phyloP scores from a whole-genome alignment of 177 flowering plant species.

The Vitis hybrid region DNA sequence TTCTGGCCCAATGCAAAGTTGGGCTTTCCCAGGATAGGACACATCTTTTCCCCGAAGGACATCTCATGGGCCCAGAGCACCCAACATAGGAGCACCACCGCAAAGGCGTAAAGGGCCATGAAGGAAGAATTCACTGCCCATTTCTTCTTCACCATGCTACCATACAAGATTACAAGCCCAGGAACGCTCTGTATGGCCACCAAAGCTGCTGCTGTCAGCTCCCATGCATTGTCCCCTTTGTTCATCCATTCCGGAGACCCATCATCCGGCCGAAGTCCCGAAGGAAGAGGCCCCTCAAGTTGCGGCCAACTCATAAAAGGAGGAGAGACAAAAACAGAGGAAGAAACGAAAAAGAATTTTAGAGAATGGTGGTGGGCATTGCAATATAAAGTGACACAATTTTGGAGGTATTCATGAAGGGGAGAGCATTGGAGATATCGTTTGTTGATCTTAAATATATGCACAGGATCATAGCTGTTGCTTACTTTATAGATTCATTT shows the following conservation, averaged over 20 bases:
- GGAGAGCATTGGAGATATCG: no score
- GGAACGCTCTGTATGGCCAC: slow-evolving; percentile 35
- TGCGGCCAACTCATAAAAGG: background rate
- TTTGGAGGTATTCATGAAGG: no score
- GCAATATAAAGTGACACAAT: no score
- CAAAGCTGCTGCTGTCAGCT: slow-evolving; percentile 31
- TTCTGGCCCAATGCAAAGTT: slow-evolving; percentile 9
- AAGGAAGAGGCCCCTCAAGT: slow-evolving; percentile 1
- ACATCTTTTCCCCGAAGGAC: slow-evolving; percentile 31
- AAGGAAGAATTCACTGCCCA: slow-evolving; percentile 40
- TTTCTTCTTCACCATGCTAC: slow-evolving; percentile 39
- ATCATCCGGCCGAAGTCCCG: background rate
- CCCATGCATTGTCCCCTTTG: slow-evolving; percentile 40
- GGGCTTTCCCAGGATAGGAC: slow-evolving; percentile 30
- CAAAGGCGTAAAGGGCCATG: slow-evolving; percentile 42
- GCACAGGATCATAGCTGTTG: no score
- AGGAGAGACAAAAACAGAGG: background rate
- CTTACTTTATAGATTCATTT: no score
- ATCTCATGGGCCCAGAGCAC: slow-evolving; percentile 45
- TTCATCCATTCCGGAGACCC: slow-evolving; percentile 24
- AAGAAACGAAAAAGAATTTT: background rate
- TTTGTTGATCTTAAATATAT: no score
- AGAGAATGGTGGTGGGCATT: no score
- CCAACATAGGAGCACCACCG: slow-evolving; percentile 27
- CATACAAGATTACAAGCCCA: slow-evolving; percentile 34